Conservation (phyloP, 805 yeast genomes). For the Metschnikowia drakensbergensis region DNA sequence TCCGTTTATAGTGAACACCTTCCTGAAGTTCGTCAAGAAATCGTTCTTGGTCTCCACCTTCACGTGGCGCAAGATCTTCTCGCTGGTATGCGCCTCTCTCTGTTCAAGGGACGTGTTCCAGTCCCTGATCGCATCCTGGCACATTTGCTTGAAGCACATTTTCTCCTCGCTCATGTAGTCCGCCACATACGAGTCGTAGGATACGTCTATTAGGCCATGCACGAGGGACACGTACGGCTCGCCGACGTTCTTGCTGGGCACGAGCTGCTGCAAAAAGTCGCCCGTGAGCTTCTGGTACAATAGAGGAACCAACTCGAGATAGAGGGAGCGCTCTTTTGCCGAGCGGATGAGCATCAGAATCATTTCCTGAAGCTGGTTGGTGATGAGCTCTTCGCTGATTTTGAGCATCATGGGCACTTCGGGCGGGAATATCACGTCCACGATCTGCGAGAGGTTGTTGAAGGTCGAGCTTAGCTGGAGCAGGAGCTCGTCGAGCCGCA, state of each 20-base stretch:
- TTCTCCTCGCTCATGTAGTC: constrained; percentile 40
- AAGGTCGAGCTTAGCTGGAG: constrained; percentile 31
- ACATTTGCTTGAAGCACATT: constrained; percentile 22
- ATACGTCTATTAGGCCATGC: constrained; percentile 38
- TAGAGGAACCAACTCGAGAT: constrained; percentile 38
- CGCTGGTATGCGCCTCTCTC: constrained; percentile 47
- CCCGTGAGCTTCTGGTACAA: constrained; percentile 29
- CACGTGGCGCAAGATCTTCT: constrained; percentile 47
- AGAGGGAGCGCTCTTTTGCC: constrained; percentile 27
- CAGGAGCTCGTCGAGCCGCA: constrained; percentile 23
- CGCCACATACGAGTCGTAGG: constrained; percentile 37
- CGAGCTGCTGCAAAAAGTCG: constrained; percentile 25
- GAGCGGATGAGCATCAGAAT: constrained; percentile 25
- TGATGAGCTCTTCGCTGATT: constrained; percentile 44
- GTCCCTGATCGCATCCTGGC: constrained; percentile 24
- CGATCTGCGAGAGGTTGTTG: constrained; percentile 34
- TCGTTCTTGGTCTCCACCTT: constrained; percentile 50
- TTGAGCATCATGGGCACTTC: constrained; percentile 45
- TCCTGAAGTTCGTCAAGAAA: constrained; percentile 60
- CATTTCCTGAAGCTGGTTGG: constrained; percentile 37
- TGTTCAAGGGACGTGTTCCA: constrained; percentile 38
- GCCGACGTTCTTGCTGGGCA: constrained; percentile 35
- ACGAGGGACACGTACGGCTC: constrained; percentile 30
- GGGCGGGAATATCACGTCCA: constrained; percentile 44
- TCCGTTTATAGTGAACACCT: constrained; percentile 44